These are phyloP conservation scores for Leptographium lundbergii DNA, from an alignment of 2,329 filamentous ascomycete genomes.

Conservation along the genomic window DNA sequence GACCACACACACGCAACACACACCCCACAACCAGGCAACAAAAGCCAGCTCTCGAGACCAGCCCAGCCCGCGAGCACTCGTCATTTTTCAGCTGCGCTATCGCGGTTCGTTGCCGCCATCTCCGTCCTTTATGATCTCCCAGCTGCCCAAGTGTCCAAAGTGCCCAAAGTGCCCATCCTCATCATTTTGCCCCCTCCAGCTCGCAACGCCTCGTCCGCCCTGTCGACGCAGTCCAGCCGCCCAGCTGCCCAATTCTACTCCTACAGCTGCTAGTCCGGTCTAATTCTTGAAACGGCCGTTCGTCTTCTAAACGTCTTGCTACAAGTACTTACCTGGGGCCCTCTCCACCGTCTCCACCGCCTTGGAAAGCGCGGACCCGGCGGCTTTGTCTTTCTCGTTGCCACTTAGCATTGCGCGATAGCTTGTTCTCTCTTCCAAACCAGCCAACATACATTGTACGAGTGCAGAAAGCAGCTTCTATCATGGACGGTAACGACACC, in stretches of 20 bases:
- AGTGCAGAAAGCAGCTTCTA: neutral
- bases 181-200: too few relatives aligned
- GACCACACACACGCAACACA: too few relatives aligned
- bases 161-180: too few relatives aligned
- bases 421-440: neutral
- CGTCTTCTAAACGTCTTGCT: neutral
- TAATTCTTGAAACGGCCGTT: conserved; percentile 1
- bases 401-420: neutral
- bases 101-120: neutral
- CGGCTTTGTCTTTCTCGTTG: neutral
- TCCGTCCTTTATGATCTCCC: neutral
- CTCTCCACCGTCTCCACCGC: neutral
- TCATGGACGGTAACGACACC: conserved; percentile 24
- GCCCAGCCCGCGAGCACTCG: too few relatives aligned
- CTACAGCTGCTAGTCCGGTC: neutral
- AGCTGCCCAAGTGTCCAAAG: neutral
- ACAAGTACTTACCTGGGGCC: neutral
- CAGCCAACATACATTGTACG: neutral
- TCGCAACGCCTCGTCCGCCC: neutral
- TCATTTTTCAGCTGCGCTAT: neutral
- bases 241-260: neutral
- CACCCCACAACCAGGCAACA: neutral
- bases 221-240: neutral
- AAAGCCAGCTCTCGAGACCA: neutral
- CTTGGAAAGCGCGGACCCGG: neutral